Evolutionary conservation across 2,329 filamentous ascomycete species (phyloP).

Genomic region (Penicillium capsulatum): DNA sequence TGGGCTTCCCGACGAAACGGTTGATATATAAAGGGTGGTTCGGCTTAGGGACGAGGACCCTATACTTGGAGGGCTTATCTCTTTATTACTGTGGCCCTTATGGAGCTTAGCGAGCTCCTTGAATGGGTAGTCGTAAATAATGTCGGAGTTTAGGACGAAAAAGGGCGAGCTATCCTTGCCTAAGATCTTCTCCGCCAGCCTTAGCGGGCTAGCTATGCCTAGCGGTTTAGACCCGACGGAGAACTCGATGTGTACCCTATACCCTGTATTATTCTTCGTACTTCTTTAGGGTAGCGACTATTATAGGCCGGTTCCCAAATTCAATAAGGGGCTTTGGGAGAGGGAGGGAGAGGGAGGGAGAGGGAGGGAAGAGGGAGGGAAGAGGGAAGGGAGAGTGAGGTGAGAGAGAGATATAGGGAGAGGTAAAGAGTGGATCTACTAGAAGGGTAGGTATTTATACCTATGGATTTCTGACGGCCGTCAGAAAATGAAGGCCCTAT

Average conservation of each 20-base stretch:
- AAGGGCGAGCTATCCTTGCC: constrained; percentile 92
- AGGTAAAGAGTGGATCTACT: no score
- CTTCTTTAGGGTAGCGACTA: constrained; percentile 92
- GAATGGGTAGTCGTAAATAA: constrained; percentile 98
- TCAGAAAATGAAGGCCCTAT: no score
- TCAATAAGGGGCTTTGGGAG: constrained; percentile 96
- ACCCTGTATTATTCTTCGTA: constrained; percentile 88
- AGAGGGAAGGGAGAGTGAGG: no score
- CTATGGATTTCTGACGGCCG: no score
- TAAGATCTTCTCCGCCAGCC: constrained; percentile 87
- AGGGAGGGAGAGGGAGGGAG: no score
- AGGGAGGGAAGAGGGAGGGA: no score
- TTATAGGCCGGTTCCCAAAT: constrained; percentile 99
- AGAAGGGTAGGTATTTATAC: no score
- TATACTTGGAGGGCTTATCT: constrained; percentile 99
- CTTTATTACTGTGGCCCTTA: constrained; percentile 87
- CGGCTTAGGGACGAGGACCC: constrained; percentile 96
- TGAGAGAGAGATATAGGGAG: no score
- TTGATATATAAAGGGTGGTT: constrained; percentile 88
- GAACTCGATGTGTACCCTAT: constrained; percentile 96
- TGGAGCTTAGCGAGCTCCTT: constrained; percentile 85
- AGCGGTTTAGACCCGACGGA: constrained; percentile 94
- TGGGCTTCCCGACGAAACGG: constrained; percentile 98
- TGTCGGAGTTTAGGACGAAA: constrained; percentile 97
- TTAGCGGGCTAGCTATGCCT: constrained; percentile 90